Evolutionary conservation across 768 basidiomycete species (phyloP).

Genomic region (Lactifluus hygrophoroides): DNA sequence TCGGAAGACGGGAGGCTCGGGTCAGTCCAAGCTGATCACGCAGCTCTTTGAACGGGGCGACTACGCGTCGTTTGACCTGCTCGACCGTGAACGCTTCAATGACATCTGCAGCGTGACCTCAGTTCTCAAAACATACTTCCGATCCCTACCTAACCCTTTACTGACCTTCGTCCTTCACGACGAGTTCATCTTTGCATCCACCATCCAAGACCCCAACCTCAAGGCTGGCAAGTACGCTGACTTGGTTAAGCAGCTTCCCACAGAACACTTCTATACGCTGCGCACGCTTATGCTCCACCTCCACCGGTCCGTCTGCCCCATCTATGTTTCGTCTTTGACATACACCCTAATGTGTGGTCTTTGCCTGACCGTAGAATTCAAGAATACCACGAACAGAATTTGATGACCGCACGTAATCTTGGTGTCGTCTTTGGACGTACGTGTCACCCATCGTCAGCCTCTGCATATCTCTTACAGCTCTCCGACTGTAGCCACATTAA

Average conservation of each 20-base stretch:
- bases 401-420: constrained; percentile 92
- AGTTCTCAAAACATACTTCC: constrained; percentile 94
- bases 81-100: constrained; percentile 84
- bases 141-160: constrained; percentile 83
- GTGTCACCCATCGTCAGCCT: constrained; percentile 30
- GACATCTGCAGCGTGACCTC: constrained; percentile 96
- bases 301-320: constrained; percentile 47
- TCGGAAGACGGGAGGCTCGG: constrained; percentile 91
- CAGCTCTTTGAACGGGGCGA: constrained; percentile 92
- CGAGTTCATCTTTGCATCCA: constrained; percentile 71
- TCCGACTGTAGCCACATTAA: constrained; percentile 71
- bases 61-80: constrained; percentile 81
- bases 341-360: constrained; percentile 2
- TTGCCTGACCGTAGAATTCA: constrained; percentile 39
- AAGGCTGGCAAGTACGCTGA: constrained; percentile 57
- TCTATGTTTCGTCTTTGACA: constrained; percentile 3
- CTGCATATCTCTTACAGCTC: background rate
- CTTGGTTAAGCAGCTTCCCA: constrained; percentile 69
- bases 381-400: constrained; percentile 59
- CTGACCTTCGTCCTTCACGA: constrained; percentile 89
- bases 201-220: constrained; percentile 50
- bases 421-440: constrained; percentile 98
- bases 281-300: constrained; percentile 80
- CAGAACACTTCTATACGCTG: constrained; percentile 82
- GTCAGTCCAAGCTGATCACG: constrained; percentile 88